phyloP scores from a whole-genome alignment of 257 asterid species.

The Sherardia arvensis region DNA sequence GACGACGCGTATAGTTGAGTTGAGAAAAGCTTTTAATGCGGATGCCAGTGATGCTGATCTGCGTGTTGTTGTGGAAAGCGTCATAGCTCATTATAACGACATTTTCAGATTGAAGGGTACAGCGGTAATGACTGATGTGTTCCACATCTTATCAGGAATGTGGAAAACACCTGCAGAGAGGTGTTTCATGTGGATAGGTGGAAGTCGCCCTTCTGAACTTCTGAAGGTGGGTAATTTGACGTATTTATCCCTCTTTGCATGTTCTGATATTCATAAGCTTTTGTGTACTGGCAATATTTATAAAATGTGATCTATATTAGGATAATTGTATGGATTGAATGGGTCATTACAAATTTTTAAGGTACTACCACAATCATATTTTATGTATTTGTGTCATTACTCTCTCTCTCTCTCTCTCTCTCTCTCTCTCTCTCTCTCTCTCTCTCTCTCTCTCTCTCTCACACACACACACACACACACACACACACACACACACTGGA shows the following conservation, averaged over 20 bases:
- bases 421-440: too few species aligned
- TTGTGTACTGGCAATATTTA: not conserved
- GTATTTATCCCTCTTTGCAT: not conserved
- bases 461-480: too few species aligned
- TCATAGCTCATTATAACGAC: slow-evolving; percentile 52
- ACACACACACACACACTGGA: too few species aligned
- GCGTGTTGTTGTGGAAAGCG: slow-evolving; percentile 51
- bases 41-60: slow-evolving; percentile 76
- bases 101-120: slow-evolving; percentile 72
- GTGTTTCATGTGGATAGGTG: slow-evolving; percentile 97
- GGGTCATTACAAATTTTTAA: not conserved
- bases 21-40: slow-evolving; percentile 62
- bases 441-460: too few species aligned
- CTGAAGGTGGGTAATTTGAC: slow-evolving; percentile 50
- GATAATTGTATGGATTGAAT: not conserved
- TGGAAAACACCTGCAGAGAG: slow-evolving; percentile 97
- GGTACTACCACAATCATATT: not conserved
- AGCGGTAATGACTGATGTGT: slow-evolving; percentile 78
- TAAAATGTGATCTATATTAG: not conserved
- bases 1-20: slow-evolving; percentile 52
- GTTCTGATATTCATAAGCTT: not conserved
- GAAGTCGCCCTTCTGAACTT: slow-evolving; percentile 89
- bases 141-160: slow-evolving; percentile 96
- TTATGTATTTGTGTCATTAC: not conserved
- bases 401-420: too few species aligned